These are phyloP conservation scores for Globisporangium mamillatum DNA, from an alignment of 352 stramenopile species.

Conservation along the genomic window DNA sequence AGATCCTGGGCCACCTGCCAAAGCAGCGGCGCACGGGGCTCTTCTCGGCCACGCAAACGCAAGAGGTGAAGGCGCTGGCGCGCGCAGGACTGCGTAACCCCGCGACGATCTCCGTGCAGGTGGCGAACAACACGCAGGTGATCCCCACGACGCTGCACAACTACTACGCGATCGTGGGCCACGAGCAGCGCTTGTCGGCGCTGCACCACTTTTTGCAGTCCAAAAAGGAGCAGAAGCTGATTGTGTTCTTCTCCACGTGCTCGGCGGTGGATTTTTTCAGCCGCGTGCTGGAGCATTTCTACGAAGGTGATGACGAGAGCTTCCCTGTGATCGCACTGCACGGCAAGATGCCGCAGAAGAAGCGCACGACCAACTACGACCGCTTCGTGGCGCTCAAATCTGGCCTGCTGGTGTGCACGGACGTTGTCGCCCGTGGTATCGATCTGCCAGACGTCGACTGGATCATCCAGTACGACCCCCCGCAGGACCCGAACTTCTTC, in stretches of 20 bases:
- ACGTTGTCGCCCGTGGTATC: conserved; percentile 98
- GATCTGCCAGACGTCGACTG: conserved; percentile 98
- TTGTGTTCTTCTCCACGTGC: conserved; percentile 99
- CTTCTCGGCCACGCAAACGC: conserved; percentile 90
- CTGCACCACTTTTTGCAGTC: conserved; percentile 92
- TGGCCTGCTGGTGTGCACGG: conserved; percentile 96
- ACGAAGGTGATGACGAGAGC: conserved; percentile 25
- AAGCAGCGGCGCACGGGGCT: conserved; percentile 96
- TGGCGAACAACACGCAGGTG: conserved; percentile 85
- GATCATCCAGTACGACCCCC: conserved; percentile 99
- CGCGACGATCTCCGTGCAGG: conserved; percentile 96
- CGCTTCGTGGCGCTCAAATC: conserved; percentile 47
- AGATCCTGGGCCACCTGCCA: conserved; percentile 93
- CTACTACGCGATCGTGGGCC: conserved; percentile 92
- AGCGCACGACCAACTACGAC: conserved; percentile 79
- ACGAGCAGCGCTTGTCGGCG: conserved; percentile 93
- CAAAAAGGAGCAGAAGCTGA: conserved; percentile 89
- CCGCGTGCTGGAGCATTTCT: conserved; percentile 82
- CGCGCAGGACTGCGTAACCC: conserved; percentile 97
- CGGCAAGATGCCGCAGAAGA: conserved; percentile 94
- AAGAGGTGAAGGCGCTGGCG: conserved; percentile 95
- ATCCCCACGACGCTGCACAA: conserved; percentile 87
- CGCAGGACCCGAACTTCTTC: conserved; percentile 98
- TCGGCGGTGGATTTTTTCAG: conserved; percentile 98
- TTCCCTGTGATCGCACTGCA: conserved; percentile 83